phyloP scores from a whole-genome alignment of 1,284 basidiomycete genomes.

The Ceratobasidium sp. region DNA sequence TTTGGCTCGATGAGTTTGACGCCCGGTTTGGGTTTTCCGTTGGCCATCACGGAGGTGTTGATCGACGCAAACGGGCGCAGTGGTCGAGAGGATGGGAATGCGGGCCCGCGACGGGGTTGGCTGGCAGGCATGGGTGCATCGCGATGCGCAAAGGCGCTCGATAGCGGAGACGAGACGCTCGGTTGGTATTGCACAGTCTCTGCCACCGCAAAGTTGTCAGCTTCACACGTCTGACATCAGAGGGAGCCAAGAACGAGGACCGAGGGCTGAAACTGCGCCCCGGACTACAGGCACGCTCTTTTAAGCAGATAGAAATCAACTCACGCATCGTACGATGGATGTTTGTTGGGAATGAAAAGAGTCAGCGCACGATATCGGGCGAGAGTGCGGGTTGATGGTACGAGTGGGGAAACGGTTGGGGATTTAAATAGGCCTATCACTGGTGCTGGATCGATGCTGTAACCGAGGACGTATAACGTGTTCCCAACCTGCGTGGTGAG shows the following conservation, averaged over 20 bases:
- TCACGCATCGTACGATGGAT: slow-evolving; percentile 37
- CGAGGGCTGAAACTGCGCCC: slow-evolving; percentile 11
- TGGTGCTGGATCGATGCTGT: too few species aligned
- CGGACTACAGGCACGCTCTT: background rate
- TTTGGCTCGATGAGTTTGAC: slow-evolving; percentile 78
- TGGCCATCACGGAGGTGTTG: slow-evolving; percentile 49
- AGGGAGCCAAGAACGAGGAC: background rate
- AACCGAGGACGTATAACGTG: slow-evolving; percentile 5
- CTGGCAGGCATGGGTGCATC: slow-evolving; percentile 13
- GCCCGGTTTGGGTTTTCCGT: slow-evolving; percentile 48
- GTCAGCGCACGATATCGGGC: background rate
- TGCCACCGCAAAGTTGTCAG: slow-evolving; percentile 19
- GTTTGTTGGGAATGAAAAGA: background rate
- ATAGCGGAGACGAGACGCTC: slow-evolving; percentile 27
- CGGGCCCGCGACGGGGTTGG: slow-evolving; percentile 54
- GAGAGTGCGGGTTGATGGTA: background rate
- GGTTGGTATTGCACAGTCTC: slow-evolving; percentile 32
- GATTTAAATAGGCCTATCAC: slow-evolving; percentile 1
- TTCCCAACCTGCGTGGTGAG: background rate
- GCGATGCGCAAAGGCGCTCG: slow-evolving; percentile 28
- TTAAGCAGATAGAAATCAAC: background rate
- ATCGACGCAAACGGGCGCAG: slow-evolving; percentile 76
- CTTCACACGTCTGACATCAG: background rate
- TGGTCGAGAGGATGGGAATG: slow-evolving; percentile 73
- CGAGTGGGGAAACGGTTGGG: slow-evolving; percentile 5